Evolutionary conservation across 352 stramenopile species (phyloP).

Genomic region (Globisporangium canariense): DNA sequence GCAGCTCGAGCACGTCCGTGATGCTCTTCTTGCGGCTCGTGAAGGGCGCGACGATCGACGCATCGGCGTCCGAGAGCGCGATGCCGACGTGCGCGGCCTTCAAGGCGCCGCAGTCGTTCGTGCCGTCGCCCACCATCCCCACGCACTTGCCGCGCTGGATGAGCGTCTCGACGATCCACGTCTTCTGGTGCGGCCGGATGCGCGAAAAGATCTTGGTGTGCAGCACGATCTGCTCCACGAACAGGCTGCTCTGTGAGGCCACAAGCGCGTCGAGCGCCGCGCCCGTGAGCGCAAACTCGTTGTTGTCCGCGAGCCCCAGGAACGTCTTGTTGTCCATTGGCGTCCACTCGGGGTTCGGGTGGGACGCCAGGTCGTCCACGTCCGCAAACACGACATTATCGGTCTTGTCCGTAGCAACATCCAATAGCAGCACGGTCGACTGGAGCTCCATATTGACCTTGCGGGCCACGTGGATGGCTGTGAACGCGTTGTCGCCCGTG

Average conservation of each 20-base stretch:
- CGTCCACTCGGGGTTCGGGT: constrained; percentile 27
- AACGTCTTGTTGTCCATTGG: constrained; percentile 44
- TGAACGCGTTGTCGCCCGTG: constrained; percentile 86
- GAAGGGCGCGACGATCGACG: constrained; percentile 90
- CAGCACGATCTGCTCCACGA: constrained; percentile 52
- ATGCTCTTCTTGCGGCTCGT: constrained; percentile 85
- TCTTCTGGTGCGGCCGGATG: constrained; percentile 73
- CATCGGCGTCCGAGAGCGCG: constrained; percentile 85
- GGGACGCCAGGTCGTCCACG: constrained; percentile 48
- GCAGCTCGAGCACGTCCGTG: constrained; percentile 75
- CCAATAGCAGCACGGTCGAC: constrained; percentile 46
- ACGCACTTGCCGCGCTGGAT: constrained; percentile 52
- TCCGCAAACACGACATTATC: constrained; percentile 50
- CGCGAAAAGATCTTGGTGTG: constrained; percentile 70
- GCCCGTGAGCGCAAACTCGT: constrained; percentile 67
- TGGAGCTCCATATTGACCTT: constrained; percentile 77
- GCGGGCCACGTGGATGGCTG: constrained; percentile 63
- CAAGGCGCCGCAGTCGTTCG: constrained; percentile 89
- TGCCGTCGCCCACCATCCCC: constrained; percentile 72
- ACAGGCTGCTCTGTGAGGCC: constrained; percentile 23
- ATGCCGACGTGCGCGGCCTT: constrained; percentile 90
- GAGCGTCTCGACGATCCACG: constrained; percentile 72
- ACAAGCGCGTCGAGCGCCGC: constrained; percentile 50
- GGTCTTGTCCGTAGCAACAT: constrained; percentile 16
- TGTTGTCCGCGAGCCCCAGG: constrained; percentile 45